Percentiles rank a stretch among this genome's conserved stretches.
Evolutionary conservation across 192 early-diverging fungal genomes (phyloP).

Genomic region (Umbelopsis ramanniana): DNA sequence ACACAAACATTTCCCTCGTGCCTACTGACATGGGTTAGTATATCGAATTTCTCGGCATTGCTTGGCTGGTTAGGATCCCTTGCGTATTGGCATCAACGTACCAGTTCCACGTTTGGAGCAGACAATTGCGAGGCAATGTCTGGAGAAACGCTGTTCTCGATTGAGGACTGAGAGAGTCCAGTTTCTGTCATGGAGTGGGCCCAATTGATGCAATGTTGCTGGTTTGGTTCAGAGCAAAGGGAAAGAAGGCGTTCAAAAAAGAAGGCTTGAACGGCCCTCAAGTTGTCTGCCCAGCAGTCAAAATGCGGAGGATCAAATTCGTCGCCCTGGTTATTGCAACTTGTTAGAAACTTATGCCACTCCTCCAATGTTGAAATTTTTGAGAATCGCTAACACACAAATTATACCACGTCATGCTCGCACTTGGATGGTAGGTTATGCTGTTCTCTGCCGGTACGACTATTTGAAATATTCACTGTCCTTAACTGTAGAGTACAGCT

Average conservation of each 20-base stretch:
- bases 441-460: not conserved
- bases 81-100: not conserved
- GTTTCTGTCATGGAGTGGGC: slow-evolving; percentile 10
- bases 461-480: not conserved
- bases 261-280: not conserved
- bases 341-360: not conserved
- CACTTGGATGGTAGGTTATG: not conserved
- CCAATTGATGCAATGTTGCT: not conserved
- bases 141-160: not conserved
- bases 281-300: not conserved
- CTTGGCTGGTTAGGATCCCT: not conserved
- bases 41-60: not conserved
- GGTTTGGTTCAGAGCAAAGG: not conserved
- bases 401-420: slow-evolving; percentile 7
- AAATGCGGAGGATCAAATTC: slow-evolving; percentile 2
- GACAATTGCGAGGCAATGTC: not conserved
- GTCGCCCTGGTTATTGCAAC: not conserved
- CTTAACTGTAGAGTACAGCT: not conserved
- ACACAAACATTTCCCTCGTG: slow-evolving; percentile 66
- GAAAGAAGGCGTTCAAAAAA: not conserved
- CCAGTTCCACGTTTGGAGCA: not conserved
- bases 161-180: slow-evolving; percentile 13
- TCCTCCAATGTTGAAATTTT: slow-evolving; percentile 15
- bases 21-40: slow-evolving; percentile 34
- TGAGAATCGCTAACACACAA: not conserved